Conservation (phyloP, 371 early-diverging fungal genomes). For the Mucor velutinosus region DNA sequence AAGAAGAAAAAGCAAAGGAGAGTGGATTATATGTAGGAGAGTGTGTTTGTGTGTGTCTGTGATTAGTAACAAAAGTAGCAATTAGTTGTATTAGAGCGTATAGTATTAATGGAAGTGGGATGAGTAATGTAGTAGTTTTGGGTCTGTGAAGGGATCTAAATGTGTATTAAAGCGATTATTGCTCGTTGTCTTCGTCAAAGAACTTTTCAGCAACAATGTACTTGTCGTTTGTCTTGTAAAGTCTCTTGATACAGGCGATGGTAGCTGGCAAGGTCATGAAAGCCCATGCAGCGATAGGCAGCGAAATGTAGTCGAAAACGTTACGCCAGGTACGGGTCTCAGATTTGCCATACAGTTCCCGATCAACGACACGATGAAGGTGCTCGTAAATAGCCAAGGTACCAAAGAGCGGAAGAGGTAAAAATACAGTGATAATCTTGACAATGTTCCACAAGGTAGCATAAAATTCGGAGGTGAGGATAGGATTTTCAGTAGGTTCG, state of each 20-base stretch:
- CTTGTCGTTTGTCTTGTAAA: slow-evolving; percentile 49
- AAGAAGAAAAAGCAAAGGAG: not conserved
- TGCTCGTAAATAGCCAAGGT: slow-evolving; percentile 51
- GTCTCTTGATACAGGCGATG: slow-evolving; percentile 52
- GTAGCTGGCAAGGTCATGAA: slow-evolving; percentile 62
- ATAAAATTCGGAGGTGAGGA: slow-evolving; percentile 48
- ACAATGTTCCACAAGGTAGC: slow-evolving; percentile 49
- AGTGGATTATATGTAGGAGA: not conserved
- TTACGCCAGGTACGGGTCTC: slow-evolving; percentile 54
- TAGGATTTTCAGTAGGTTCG: slow-evolving; percentile 46
- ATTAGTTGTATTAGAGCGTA: not conserved
- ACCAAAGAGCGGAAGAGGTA: slow-evolving; percentile 50
- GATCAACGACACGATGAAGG: slow-evolving; percentile 50
- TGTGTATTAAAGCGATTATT: not conserved
- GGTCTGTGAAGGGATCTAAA: not conserved
- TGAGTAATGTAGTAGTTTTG: not conserved
- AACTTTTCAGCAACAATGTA: slow-evolving; percentile 61
- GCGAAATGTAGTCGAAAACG: slow-evolving; percentile 48
- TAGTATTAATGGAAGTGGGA: not conserved
- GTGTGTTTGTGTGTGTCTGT: not conserved
- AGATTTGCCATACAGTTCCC: slow-evolving; percentile 46
- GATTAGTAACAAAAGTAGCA: not conserved
- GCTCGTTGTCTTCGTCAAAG: slow-evolving; percentile 37
- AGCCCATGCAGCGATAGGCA: slow-evolving; percentile 62
- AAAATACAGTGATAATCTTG: slow-evolving; percentile 47